Percentiles rank a stretch among this genome's conserved stretches.
phyloP scores from a whole-genome alignment of 371 early-diverging fungal genomes.

The Circinella umbellata region DNA sequence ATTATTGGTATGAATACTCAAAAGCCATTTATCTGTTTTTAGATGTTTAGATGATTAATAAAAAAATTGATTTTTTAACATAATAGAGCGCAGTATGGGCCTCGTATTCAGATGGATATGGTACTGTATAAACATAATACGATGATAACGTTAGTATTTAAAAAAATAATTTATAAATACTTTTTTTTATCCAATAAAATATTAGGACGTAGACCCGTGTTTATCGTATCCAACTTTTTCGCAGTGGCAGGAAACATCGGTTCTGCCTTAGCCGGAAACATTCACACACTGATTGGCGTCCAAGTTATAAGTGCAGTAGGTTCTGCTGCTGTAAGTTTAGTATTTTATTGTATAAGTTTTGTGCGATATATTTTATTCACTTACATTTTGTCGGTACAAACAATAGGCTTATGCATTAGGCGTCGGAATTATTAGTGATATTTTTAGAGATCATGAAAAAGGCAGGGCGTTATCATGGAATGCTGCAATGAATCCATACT shows the following conservation, averaged over 20 bases:
- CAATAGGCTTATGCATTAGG: slow-evolving; percentile 38
- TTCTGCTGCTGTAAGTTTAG: slow-evolving; percentile 31
- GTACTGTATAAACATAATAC: no score
- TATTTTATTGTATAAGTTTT: neutral
- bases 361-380: neutral
- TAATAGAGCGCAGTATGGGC: no score
- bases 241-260: slow-evolving; percentile 34
- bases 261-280: slow-evolving; percentile 44
- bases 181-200: no score
- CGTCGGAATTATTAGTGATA: slow-evolving; percentile 49
- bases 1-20: no score
- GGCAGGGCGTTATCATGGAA: slow-evolving; percentile 46
- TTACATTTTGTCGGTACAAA: neutral
- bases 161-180: no score
- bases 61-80: no score
- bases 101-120: no score
- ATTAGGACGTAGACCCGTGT: slow-evolving; percentile 40
- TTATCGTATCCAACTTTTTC: slow-evolving; percentile 40
- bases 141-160: no score
- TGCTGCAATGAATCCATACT: slow-evolving; percentile 33
- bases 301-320: slow-evolving; percentile 41
- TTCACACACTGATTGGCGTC: slow-evolving; percentile 42
- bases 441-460: slow-evolving; percentile 44
- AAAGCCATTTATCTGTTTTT: no score
- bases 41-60: no score